Percentiles rank a stretch among this genome's conserved stretches.
Evolutionary conservation across 164 flowering plant species (phyloP).

Genomic region (Vitis rotundifolia): DNA sequence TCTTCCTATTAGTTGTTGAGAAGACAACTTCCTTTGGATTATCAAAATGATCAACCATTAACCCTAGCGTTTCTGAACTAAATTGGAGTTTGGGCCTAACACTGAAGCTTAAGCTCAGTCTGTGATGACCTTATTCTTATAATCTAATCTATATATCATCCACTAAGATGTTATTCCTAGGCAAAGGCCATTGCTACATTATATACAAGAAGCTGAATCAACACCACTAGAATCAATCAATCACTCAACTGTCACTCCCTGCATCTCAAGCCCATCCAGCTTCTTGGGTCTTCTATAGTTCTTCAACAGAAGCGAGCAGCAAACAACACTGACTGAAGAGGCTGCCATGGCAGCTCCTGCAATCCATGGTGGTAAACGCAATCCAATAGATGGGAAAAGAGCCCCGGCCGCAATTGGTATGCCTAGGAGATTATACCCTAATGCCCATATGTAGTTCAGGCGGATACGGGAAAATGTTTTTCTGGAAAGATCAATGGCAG

Average conservation of each 20-base stretch:
- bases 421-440: slow-evolving; percentile 57
- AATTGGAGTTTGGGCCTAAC: too few relatives aligned
- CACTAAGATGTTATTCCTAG: too few relatives aligned
- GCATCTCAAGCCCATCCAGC: slow-evolving; percentile 36
- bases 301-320: slow-evolving; percentile 53
- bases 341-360: slow-evolving; percentile 84
- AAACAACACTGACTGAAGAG: slow-evolving; percentile 70
- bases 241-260: slow-evolving; percentile 39
- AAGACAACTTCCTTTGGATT: too few relatives aligned
- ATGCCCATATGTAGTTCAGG: slow-evolving; percentile 65
- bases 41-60: too few relatives aligned
- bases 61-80: too few relatives aligned
- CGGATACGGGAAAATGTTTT: slow-evolving; percentile 61
- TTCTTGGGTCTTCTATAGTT: slow-evolving; percentile 51
- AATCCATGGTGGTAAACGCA: slow-evolving; percentile 69
- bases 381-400: slow-evolving; percentile 48
- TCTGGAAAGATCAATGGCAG: slow-evolving; percentile 69
- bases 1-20: too few relatives aligned
- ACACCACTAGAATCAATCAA: too few relatives aligned
- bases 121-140: too few relatives aligned
- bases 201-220: too few relatives aligned
- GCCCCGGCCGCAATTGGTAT: slow-evolving; percentile 75
- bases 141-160: too few relatives aligned
- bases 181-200: too few relatives aligned
- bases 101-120: too few relatives aligned